A percentile compares a stretch with the other conserved stretches of the same genome.
Evolutionary conservation across 1,139 yeast species (phyloP).

Genomic region (Debaryomyces robertsiae): DNA sequence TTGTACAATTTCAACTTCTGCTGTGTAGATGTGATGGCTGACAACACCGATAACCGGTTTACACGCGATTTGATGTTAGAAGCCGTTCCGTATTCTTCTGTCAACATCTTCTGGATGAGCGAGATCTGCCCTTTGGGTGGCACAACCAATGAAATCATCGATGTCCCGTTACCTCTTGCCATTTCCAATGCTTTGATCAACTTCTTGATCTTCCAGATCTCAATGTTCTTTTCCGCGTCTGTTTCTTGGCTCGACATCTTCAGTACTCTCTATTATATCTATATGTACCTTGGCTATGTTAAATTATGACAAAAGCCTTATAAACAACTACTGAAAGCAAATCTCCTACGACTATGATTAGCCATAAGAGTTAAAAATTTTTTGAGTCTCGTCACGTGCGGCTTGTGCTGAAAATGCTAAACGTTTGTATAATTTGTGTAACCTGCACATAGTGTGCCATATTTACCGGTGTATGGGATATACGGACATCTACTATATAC

Average conservation of each 20-base stretch:
- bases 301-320: no score
- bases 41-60: constrained; percentile 88
- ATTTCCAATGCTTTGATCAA: constrained; percentile 79
- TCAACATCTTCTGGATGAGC: constrained; percentile 83
- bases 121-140: constrained; percentile 96
- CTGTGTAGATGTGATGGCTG: constrained; percentile 97
- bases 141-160: constrained; percentile 94
- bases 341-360: no score
- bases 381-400: constrained; percentile 5
- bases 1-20: constrained; percentile 90
- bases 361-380: constrained; percentile 1
- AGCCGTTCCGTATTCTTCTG: constrained; percentile 99
- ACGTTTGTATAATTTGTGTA: constrained; percentile 8
- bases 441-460: not conserved
- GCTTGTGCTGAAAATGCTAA: not conserved
- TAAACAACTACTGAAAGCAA: no score
- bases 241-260: constrained; percentile 24
- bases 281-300: not conserved
- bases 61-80: constrained; percentile 97
- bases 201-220: constrained; percentile 98
- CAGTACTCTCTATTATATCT: constrained; percentile 3
- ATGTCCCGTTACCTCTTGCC: constrained; percentile 98
- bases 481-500: not conserved
- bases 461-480: no score
- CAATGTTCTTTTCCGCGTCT: constrained; percentile 94